Evolutionary conservation across 208 protist genomes (phyloP).

Genomic region (Trypanosoma cruzi): DNA sequence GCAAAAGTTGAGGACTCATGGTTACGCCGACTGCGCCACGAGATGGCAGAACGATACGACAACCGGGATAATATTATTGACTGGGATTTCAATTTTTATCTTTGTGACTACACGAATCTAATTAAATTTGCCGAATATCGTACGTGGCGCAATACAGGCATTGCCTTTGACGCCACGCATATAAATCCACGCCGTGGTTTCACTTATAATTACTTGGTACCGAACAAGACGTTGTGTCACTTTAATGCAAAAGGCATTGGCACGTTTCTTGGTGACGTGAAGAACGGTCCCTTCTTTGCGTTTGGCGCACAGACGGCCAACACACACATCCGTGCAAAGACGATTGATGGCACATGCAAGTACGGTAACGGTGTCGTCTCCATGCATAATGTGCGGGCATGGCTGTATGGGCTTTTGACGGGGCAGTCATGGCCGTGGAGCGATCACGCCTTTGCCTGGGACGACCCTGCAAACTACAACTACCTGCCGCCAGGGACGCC

Average conservation of each 20-base stretch:
- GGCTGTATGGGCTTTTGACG: slow-evolving; percentile 89
- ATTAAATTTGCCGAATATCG: slow-evolving; percentile 92
- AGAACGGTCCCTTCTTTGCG: slow-evolving; percentile 85
- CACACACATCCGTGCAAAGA: slow-evolving; percentile 62
- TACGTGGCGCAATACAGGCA: slow-evolving; percentile 83
- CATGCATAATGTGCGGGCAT: slow-evolving; percentile 91
- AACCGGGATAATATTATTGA: slow-evolving; percentile 93
- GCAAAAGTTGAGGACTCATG: slow-evolving; percentile 67
- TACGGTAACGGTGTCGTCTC: slow-evolving; percentile 89
- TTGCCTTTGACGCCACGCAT: slow-evolving; percentile 85
- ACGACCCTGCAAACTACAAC: slow-evolving; percentile 81
- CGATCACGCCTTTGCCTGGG: slow-evolving; percentile 91
- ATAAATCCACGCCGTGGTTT: slow-evolving; percentile 88
- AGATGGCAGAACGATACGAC: slow-evolving; percentile 93
- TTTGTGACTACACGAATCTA: slow-evolving; percentile 85
- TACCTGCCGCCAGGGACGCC: slow-evolving; percentile 77
- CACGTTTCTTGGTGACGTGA: slow-evolving; percentile 81
- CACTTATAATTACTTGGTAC: slow-evolving; percentile 69
- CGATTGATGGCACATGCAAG: slow-evolving; percentile 85
- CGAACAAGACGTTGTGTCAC: slow-evolving; percentile 90
- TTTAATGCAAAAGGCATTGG: slow-evolving; percentile 76
- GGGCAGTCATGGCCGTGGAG: slow-evolving; percentile 80
- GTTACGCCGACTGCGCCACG: slow-evolving; percentile 67
- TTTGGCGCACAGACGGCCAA: slow-evolving; percentile 82
- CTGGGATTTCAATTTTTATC: slow-evolving; percentile 91